Percentiles rank a stretch among this genome's conserved stretches.
These are phyloP conservation scores for Claviceps humidiphila DNA, from an alignment of 2,329 filamentous ascomycete genomes.

Conservation along the genomic window DNA sequence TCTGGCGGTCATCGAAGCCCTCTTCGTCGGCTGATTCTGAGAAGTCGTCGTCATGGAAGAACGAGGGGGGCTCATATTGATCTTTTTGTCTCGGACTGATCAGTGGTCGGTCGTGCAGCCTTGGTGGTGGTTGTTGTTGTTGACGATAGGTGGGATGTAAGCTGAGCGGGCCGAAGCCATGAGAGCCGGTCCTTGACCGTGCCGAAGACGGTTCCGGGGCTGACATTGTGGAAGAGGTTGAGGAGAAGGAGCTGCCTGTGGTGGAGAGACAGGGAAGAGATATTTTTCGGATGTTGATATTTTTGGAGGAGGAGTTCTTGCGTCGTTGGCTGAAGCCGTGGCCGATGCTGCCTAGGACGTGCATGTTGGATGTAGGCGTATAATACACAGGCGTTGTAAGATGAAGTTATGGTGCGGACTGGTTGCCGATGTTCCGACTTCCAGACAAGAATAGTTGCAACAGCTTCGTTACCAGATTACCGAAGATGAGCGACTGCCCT, in stretches of 20 bases:
- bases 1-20: constrained; percentile 11
- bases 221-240: constrained; percentile 16
- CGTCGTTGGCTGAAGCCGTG: constrained; percentile 23
- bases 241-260: constrained; percentile 21
- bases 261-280: constrained; percentile 27
- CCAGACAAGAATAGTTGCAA: no score
- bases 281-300: constrained; percentile 28
- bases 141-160: constrained; percentile 19
- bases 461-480: no score
- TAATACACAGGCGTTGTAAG: no score
- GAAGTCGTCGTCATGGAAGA: constrained; percentile 15
- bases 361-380: constrained; percentile 15
- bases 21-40: constrained; percentile 8
- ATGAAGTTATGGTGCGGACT: no score
- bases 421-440: no score
- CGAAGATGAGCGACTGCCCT: not conserved
- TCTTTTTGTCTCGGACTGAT: constrained; percentile 12
- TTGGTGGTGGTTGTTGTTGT: constrained; percentile 15
- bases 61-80: constrained; percentile 12
- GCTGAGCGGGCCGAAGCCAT: constrained; percentile 20
- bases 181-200: constrained; percentile 10
- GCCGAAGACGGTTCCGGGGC: constrained; percentile 13
- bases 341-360: constrained; percentile 17
- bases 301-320: constrained; percentile 21
- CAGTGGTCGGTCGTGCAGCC: constrained; percentile 23